Base-by-base conservation (phyloP, 2,329 filamentous ascomycete genomes). In the Penicillium sp. region DNA sequence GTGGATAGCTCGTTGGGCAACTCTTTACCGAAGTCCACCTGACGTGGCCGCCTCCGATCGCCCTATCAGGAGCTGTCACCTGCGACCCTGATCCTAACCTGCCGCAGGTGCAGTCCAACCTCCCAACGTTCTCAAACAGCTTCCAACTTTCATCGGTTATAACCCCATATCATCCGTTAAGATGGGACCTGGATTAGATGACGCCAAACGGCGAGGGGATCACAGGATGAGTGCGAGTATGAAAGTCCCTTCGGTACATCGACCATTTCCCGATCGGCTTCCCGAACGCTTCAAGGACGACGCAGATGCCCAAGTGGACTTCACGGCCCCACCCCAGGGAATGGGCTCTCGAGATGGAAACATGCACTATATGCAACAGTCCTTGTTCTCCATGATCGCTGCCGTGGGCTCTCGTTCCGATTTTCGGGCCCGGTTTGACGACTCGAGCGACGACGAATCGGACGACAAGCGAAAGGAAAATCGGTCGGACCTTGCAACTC, bases 371-470 rank as follows among this genome's bases (percentile, higher is more conserved):
- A 91, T 96, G 87, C 95, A 96, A 74, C 93, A 96, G 80, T 96
- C 91, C 63, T 88, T 98, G 54, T 96, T 97, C 73, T 92, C 91
- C 53, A 85, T 98, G 76, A 93, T 98, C 64, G 90, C 93, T 7
- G 91, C 91, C 16, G 91, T 91, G 37, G 91, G 92, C 7, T 93
- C 91, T 29, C 86, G 86, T 57, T 87, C 90, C 51, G 89, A 96
- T 75, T 92, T 96, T 70, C 88, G 90, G 73, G 84, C 90, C 57
- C 85, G 90, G 37, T 93, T 95, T 73, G 89, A 92, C 68, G 89
- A 89, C 63, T 92, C 89, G 41, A 95, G 90, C 65, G 91, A 90
- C 48, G 82, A 77, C n/a, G 81, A 81, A 19, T 74, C 73, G 3
- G 75, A 76, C 37, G 59, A 60, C 19, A 60, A 57, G 33, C 58